A percentile compares a stretch with the other conserved stretches of the same genome.
These are phyloP conservation scores for Pisolithus albus DNA, from an alignment of 768 basidiomycete species.

Conservation along the genomic window DNA sequence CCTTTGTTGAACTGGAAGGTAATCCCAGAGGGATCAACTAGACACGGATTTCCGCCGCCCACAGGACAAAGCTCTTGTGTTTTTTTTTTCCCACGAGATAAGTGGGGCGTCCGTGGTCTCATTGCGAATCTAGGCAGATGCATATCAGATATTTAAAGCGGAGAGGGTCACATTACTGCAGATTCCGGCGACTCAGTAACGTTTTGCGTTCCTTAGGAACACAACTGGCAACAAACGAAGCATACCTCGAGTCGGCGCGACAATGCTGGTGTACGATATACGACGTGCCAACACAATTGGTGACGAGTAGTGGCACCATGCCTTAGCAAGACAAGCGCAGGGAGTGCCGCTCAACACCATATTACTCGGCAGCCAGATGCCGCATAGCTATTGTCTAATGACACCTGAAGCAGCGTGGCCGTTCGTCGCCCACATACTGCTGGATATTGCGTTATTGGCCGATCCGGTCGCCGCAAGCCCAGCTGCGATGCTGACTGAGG, in stretches of 20 bases:
- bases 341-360: constrained; percentile 18
- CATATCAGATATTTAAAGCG: no score
- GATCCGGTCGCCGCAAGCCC: not conserved
- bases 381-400: not conserved
- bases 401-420: no score
- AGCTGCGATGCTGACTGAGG: not conserved
- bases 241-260: constrained; percentile 63
- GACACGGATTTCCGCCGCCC: no score
- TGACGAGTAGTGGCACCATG: constrained; percentile 5
- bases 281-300: constrained; percentile 44
- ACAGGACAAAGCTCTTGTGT: no score
- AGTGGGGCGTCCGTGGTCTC: constrained; percentile 54
- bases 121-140: constrained; percentile 51
- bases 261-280: constrained; percentile 75
- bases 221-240: constrained; percentile 62
- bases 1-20: constrained; percentile 36
- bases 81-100: constrained; percentile 40
- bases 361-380: no score
- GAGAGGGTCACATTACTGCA: constrained; percentile 9
- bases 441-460: no score
- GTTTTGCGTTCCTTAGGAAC: constrained; percentile 69
- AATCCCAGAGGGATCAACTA: constrained; percentile 15
- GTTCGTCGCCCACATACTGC: no score
- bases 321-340: constrained; percentile 19
- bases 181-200: constrained; percentile 23